phyloP scores from a whole-genome alignment of 208 protist genomes.

The Eutreptiella sp. region DNA sequence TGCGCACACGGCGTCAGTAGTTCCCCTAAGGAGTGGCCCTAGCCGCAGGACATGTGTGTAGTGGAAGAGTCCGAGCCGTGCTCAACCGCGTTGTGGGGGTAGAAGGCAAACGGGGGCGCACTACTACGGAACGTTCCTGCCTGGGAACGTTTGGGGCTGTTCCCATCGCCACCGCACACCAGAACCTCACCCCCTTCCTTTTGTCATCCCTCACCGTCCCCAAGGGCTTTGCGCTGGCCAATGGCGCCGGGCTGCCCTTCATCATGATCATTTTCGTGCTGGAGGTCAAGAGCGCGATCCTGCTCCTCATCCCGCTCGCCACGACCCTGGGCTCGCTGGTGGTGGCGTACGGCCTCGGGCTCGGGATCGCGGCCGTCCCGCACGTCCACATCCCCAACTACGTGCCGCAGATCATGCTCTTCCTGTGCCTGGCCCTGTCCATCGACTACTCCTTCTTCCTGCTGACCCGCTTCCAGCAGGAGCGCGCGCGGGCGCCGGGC shows the following conservation, averaged over 20 bases:
- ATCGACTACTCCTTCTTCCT: slow-evolving; percentile 40
- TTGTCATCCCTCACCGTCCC: too few relatives aligned
- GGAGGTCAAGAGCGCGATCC: slow-evolving; percentile 1
- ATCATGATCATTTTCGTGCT: slow-evolving; percentile 28
- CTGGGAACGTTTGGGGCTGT: too few relatives aligned
- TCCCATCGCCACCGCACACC: too few relatives aligned
- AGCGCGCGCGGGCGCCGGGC: background rate
- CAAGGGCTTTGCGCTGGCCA: too few relatives aligned
- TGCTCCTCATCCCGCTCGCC: slow-evolving; percentile 26
- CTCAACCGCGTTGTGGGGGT: too few relatives aligned
- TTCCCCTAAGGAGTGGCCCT: too few relatives aligned
- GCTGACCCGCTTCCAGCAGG: slow-evolving; percentile 32
- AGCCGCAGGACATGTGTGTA: too few relatives aligned
- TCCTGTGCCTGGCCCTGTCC: slow-evolving; percentile 27
- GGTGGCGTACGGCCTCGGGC: slow-evolving; percentile 26
- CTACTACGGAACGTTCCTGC: too few relatives aligned
- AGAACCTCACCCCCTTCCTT: too few relatives aligned
- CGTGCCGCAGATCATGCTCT: slow-evolving; percentile 30
- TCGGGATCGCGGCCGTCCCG: slow-evolving; percentile 2
- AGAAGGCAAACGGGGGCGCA: too few relatives aligned
- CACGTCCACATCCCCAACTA: background rate
- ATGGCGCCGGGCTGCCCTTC: slow-evolving; percentile 24
- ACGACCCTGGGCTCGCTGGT: slow-evolving; percentile 15
- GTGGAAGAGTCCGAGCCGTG: too few relatives aligned
- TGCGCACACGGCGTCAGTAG: too few relatives aligned